Evolutionary conservation across 2,329 filamentous ascomycete species (phyloP).

Genomic region (Colletotrichum caudatum): DNA sequence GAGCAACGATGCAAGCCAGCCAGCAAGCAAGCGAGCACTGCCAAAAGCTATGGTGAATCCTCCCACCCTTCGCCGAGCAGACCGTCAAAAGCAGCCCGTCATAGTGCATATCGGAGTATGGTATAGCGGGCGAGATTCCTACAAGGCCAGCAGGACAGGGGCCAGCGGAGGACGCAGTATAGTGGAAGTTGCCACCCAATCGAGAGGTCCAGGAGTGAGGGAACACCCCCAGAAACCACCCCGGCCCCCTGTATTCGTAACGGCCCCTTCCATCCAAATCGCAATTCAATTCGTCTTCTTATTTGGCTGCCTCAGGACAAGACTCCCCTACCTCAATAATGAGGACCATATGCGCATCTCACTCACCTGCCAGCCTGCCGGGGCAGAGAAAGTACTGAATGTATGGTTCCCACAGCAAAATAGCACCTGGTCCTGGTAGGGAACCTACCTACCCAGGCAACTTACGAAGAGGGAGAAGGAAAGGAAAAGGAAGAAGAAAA

Average conservation of each 20-base stretch:
- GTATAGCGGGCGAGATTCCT: slow-evolving; percentile 32
- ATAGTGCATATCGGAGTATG: slow-evolving; percentile 31
- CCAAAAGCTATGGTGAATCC: neutral
- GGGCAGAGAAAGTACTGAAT: slow-evolving; percentile 27
- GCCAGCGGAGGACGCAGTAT: slow-evolving; percentile 26
- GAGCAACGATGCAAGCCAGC: neutral
- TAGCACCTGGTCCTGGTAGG: slow-evolving; percentile 20
- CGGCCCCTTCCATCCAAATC: slow-evolving; percentile 39
- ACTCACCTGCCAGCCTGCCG: slow-evolving; percentile 32
- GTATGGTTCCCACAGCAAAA: slow-evolving; percentile 27
- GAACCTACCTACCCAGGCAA: neutral
- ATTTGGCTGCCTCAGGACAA: slow-evolving; percentile 39
- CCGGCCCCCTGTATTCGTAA: slow-evolving; percentile 41
- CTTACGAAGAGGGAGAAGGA: neutral
- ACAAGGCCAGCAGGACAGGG: slow-evolving; percentile 35
- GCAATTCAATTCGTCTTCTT: slow-evolving; percentile 38
- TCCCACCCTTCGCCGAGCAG: neutral
- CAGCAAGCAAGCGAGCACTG: neutral
- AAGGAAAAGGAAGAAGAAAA: slow-evolving; percentile 4
- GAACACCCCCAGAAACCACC: slow-evolving; percentile 34
- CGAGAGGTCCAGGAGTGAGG: slow-evolving; percentile 27
- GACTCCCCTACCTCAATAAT: slow-evolving; percentile 29
- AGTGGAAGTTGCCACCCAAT: slow-evolving; percentile 40
- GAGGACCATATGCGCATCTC: slow-evolving; percentile 31
- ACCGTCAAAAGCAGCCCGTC: slow-evolving; percentile 27